A percentile compares a stretch with the other conserved stretches of the same genome.
These are phyloP conservation scores for Boletus barrowsii DNA, from an alignment of 768 basidiomycete species.

Conservation along the genomic window DNA sequence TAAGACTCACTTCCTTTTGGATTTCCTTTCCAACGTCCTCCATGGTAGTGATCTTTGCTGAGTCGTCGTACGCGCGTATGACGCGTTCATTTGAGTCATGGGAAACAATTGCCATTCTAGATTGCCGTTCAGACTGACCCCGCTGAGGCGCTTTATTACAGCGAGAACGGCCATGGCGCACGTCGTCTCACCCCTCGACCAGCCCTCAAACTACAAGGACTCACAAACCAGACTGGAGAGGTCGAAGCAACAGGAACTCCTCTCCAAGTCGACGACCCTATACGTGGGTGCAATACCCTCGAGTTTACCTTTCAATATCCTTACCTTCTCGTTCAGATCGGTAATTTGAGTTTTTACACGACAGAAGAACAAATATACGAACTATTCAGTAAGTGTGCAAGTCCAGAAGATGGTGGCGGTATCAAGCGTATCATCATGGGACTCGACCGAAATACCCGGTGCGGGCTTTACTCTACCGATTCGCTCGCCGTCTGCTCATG, in stretches of 20 bases:
- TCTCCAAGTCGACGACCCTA: conserved; percentile 81
- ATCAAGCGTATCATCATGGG: conserved; percentile 96
- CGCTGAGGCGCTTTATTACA: neutral
- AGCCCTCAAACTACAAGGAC: conserved; percentile 97
- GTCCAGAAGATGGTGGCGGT: conserved; percentile 81
- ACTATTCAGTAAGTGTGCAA: conserved; percentile 87
- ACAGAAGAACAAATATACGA: conserved; percentile 97
- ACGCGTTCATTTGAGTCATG: conserved; percentile 29
- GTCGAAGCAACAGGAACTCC: conserved; percentile 73
- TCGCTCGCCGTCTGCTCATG: conserved; percentile 3
- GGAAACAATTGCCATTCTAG: conserved; percentile 29
- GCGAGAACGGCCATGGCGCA: conserved; percentile 63
- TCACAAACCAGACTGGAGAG: conserved; percentile 81
- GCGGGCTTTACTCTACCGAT: conserved; percentile 23
- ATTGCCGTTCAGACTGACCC: neutral
- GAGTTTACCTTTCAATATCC: conserved; percentile 16
- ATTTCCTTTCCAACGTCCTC: conserved; percentile 88
- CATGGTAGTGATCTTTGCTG: conserved; percentile 46
- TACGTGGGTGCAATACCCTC: conserved; percentile 60
- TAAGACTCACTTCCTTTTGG: conserved; percentile 63
- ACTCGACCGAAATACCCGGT: conserved; percentile 86
- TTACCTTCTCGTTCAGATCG: conserved; percentile 51
- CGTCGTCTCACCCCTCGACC: conserved; percentile 81
- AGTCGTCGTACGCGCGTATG: conserved; percentile 17
- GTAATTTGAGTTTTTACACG: conserved; percentile 91